Evolutionary conservation across 2,329 filamentous ascomycete species (phyloP).

Genomic region (Fusarium siculi): DNA sequence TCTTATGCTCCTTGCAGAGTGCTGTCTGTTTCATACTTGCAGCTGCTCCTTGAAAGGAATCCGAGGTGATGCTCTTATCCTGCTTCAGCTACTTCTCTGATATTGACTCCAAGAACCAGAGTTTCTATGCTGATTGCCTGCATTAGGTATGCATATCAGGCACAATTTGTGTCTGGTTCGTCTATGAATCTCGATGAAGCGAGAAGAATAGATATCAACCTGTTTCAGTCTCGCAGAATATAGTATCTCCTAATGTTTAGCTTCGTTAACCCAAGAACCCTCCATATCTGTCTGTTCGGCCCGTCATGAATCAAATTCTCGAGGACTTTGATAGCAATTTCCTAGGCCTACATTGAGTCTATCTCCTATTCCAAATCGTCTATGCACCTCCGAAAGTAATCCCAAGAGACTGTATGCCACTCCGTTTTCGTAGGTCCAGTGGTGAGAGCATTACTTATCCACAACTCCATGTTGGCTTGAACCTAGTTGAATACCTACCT

Average conservation of each 20-base stretch:
- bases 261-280: background rate
- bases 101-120: accelerated
- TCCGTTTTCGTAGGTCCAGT: background rate
- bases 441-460: background rate
- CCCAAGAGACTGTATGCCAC: too few species aligned
- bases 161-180: accelerated
- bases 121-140: too few species aligned
- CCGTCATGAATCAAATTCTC: too few species aligned
- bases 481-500: background rate
- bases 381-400: background rate
- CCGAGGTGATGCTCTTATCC: accelerated
- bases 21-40: background rate
- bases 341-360: too few species aligned
- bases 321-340: background rate
- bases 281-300: background rate
- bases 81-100: background rate
- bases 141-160: background rate
- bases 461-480: background rate
- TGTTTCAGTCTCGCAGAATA: background rate
- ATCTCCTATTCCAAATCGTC: background rate
- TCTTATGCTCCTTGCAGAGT: background rate
- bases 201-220: background rate
- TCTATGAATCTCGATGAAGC: background rate
- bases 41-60: background rate
- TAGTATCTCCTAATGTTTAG: accelerated